These are phyloP conservation scores for Mrakia blollopis DNA, from an alignment of 768 basidiomycete genomes.

Conservation along the genomic window DNA sequence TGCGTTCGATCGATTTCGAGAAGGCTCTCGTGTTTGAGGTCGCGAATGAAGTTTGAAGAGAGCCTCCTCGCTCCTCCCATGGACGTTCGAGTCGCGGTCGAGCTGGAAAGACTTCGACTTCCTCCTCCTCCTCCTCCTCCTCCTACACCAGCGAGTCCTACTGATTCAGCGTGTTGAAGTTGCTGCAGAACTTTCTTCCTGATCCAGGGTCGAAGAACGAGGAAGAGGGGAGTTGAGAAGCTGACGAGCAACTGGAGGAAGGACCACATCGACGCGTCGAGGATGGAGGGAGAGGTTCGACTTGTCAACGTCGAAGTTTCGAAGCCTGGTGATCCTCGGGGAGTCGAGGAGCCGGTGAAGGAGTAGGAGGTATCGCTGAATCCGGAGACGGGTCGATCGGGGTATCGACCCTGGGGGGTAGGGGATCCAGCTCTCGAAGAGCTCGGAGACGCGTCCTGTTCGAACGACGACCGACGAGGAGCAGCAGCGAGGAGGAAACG, in stretches of 20 bases:
- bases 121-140: neutral
- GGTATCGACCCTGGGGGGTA: neutral
- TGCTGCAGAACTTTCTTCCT: conserved; percentile 1
- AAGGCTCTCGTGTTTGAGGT: neutral
- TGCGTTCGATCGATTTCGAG: neutral
- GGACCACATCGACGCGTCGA: conserved; percentile 59
- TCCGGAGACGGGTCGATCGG: neutral
- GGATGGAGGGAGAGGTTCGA: conserved; percentile 39
- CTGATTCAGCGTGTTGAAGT: neutral
- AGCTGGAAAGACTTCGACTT: neutral
- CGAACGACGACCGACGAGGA: neutral
- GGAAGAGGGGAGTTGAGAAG: conserved; percentile 49
- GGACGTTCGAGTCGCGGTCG: neutral
- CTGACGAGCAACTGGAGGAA: conserved; percentile 59
- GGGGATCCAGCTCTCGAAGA: conserved; percentile 4
- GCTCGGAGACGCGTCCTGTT: conserved; percentile 6
- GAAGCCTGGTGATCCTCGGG: neutral
- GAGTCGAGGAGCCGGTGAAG: neutral
- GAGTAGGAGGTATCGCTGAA: neutral
- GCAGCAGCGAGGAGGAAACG: conserved; percentile 50
- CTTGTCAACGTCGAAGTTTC: conserved; percentile 4
- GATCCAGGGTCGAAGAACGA: conserved; percentile 28
- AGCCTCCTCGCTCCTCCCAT: neutral
- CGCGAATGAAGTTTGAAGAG: neutral
- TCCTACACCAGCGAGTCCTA: neutral